A percentile compares a stretch with the other conserved stretches of the same genome.
Conservation (phyloP, 257 asterid genomes). For the Buddleja alternifolia region DNA sequence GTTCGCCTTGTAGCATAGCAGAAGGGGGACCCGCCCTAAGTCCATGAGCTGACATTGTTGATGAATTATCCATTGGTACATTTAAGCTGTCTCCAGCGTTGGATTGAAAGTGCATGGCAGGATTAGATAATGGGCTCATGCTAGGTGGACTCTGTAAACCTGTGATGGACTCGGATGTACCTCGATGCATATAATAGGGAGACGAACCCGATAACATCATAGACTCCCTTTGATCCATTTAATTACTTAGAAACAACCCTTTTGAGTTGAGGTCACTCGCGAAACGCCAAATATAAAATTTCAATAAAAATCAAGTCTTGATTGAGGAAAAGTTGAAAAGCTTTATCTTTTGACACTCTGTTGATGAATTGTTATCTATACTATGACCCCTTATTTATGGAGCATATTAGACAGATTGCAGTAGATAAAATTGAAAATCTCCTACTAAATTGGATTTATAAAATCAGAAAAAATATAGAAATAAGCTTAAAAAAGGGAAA, state of each 20-base stretch:
- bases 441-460: not conserved
- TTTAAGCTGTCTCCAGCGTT: conserved; percentile 49
- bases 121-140: conserved; percentile 54
- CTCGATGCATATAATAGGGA: conserved; percentile 44
- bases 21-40: conserved; percentile 55
- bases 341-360: not conserved
- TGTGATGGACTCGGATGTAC: conserved; percentile 38
- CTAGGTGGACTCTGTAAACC: conserved; percentile 44
- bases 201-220: conserved; percentile 42
- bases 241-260: conserved; percentile 24
- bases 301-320: conserved; percentile 7
- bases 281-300: conserved; percentile 1
- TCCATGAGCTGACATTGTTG: conserved; percentile 57
- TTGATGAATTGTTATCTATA: conserved; percentile 9
- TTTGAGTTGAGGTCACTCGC: conserved; percentile 29
- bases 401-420: conserved; percentile 13
- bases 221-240: conserved; percentile 58
- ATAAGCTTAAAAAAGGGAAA: not conserved
- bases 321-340: not conserved
- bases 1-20: conserved; percentile 57
- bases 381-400: conserved; percentile 11
- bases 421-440: conserved; percentile 18
- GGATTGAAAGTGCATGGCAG: conserved; percentile 56
- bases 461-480: not conserved
- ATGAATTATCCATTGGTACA: conserved; percentile 60